Evolutionary conservation across 179 eudicot genomes (phyloP).

Genomic region (Beta lomatogona): DNA sequence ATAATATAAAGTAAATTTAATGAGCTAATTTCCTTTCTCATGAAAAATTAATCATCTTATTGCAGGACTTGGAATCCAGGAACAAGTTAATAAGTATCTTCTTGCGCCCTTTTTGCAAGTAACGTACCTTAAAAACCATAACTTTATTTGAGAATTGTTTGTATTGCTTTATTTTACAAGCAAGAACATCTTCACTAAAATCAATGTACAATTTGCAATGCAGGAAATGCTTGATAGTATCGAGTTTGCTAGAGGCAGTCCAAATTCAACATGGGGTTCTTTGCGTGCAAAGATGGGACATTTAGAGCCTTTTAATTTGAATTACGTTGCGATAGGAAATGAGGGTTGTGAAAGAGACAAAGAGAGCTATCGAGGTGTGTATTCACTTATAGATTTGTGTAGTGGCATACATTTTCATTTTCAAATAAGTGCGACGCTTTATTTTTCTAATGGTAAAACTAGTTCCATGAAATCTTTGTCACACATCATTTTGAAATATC

Average conservation of each 20-base stretch:
- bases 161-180: neutral
- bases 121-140: slow-evolving; percentile 3
- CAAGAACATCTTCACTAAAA: too few relatives aligned
- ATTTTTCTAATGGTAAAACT: too few relatives aligned
- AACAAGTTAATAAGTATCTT: slow-evolving; percentile 39
- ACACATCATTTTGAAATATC: too few relatives aligned
- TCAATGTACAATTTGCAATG: neutral
- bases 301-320: slow-evolving; percentile 73
- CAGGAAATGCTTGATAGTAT: slow-evolving; percentile 85
- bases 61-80: slow-evolving; percentile 44
- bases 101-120: slow-evolving; percentile 56
- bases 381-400: too few relatives aligned
- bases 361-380: too few relatives aligned
- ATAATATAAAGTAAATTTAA: too few relatives aligned
- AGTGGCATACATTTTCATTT: too few relatives aligned
- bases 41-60: neutral
- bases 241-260: slow-evolving; percentile 84
- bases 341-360: slow-evolving; percentile 67
- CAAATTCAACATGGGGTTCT: slow-evolving; percentile 79
- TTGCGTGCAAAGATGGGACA: slow-evolving; percentile 85
- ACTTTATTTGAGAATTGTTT: neutral
- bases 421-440: too few relatives aligned
- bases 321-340: slow-evolving; percentile 78
- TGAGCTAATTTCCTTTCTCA: neutral
- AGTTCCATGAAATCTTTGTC: too few relatives aligned